A percentile compares a stretch with the other conserved stretches of the same genome.
phyloP scores from a whole-genome alignment of 257 asterid species.

The Misopates orontium region DNA sequence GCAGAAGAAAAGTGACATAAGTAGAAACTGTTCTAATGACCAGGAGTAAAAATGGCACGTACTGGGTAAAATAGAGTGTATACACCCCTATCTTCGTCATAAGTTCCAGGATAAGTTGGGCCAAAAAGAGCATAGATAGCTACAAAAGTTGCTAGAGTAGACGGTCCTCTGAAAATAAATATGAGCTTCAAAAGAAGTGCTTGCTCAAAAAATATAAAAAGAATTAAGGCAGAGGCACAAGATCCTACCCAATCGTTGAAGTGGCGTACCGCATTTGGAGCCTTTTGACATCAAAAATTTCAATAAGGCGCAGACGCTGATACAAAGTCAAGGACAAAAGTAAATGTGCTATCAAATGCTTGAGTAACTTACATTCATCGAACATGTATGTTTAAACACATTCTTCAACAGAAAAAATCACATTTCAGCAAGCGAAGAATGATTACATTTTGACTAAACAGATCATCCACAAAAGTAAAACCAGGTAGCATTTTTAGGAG shows the following conservation, averaged over 20 bases:
- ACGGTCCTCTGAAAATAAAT: conserved; percentile 61
- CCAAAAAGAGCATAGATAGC: conserved; percentile 85
- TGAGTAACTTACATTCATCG: not conserved
- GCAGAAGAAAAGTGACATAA: conserved; percentile 5
- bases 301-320: conserved; percentile 82
- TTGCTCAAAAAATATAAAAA: conserved; percentile 6
- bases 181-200: conserved; percentile 21
- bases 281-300: conserved; percentile 78
- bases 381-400: not conserved
- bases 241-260: conserved; percentile 70
- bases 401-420: not conserved
- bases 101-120: conserved; percentile 85
- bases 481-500: conserved; percentile 14
- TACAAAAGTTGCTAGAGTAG: conserved; percentile 80
- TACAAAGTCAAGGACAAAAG: conserved; percentile 21
- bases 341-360: conserved; percentile 23
- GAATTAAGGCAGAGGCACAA: conserved; percentile 8
- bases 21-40: not conserved
- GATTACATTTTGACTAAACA: not conserved
- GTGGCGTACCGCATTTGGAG: conserved; percentile 86
- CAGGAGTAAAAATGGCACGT: conserved; percentile 31
- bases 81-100: conserved; percentile 70
- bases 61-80: conserved; percentile 88
- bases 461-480: conserved; percentile 18
- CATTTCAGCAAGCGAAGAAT: not conserved